Conservation (phyloP, 176 grass and related monocot genomes). For the Aegilops tauschii region DNA sequence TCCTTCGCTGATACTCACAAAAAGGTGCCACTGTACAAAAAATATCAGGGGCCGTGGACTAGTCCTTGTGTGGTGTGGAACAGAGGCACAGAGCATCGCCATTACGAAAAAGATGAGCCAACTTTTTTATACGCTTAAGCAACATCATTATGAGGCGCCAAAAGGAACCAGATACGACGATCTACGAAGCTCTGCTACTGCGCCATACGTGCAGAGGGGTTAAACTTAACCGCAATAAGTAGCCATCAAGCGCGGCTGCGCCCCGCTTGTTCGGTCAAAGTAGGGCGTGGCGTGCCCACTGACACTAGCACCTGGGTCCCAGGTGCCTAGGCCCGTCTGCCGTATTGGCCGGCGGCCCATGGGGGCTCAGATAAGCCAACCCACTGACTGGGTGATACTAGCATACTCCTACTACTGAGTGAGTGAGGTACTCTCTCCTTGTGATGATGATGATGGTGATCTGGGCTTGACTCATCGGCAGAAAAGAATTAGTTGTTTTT, state of each 20-base stretch:
- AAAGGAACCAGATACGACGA: neutral
- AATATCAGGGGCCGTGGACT: neutral
- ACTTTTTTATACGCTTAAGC: constrained; percentile 6
- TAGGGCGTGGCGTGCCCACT: constrained; percentile 11
- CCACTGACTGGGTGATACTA: neutral
- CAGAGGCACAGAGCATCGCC: no score
- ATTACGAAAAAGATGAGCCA: neutral
- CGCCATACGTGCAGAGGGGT: neutral
- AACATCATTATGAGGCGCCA: constrained; percentile 8
- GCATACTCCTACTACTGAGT: neutral
- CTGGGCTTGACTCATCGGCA: constrained; percentile 8
- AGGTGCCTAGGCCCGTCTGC: neutral
- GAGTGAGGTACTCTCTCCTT: neutral
- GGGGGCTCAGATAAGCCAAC: constrained; percentile 28
- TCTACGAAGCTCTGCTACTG: neutral
- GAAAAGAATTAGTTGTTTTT: neutral
- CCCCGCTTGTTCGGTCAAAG: constrained; percentile 36
- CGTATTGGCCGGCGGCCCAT: constrained; percentile 8
- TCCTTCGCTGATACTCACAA: neutral
- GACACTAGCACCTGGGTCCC: constrained; percentile 13
- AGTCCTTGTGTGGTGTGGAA: neutral
- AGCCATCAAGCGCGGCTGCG: neutral
- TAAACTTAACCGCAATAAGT: constrained; percentile 5
- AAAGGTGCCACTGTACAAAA: neutral
- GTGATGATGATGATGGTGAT: constrained; percentile 19